phyloP scores from a whole-genome alignment of 768 basidiomycete species.

The Macrolepiota fuliginosa region DNA sequence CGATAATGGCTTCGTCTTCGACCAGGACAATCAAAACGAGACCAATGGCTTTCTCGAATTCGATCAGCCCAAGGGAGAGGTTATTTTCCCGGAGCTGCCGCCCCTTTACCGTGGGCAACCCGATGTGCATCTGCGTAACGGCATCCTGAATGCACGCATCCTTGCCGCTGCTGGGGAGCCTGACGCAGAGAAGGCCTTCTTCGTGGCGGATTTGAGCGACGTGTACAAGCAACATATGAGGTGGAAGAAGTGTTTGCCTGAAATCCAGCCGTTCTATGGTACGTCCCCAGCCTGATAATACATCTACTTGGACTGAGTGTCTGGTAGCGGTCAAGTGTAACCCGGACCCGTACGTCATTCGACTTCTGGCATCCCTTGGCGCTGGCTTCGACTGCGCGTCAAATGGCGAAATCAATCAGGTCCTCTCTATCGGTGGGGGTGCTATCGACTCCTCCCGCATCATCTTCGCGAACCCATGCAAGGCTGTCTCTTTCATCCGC shows the following conservation, averaged over 20 bases:
- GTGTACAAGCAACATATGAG: slow-evolving; percentile 84
- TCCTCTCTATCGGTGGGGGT: slow-evolving; percentile 64
- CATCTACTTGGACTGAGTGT: slow-evolving; percentile 14
- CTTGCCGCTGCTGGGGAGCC: slow-evolving; percentile 50
- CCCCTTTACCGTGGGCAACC: slow-evolving; percentile 67
- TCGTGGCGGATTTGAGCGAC: slow-evolving; percentile 89
- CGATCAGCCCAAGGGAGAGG: slow-evolving; percentile 32
- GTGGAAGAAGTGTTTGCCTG: slow-evolving; percentile 75
- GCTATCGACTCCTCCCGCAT: slow-evolving; percentile 71
- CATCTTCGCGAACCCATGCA: slow-evolving; percentile 99
- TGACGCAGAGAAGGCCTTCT: slow-evolving; percentile 93
- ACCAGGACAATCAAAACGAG: slow-evolving; percentile 30
- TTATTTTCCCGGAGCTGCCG: slow-evolving; percentile 61
- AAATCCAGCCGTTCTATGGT: slow-evolving; percentile 96
- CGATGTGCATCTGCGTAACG: slow-evolving; percentile 70
- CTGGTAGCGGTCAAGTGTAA: slow-evolving; percentile 92
- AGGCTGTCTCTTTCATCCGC: slow-evolving; percentile 90
- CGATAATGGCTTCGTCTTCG: slow-evolving; percentile 35
- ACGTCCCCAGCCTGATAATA: slow-evolving; percentile 24
- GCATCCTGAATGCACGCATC: slow-evolving; percentile 65
- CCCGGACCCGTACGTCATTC: slow-evolving; percentile 92
- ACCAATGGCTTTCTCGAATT: slow-evolving; percentile 17
- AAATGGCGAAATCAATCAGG: slow-evolving; percentile 83
- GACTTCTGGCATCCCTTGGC: slow-evolving; percentile 86
- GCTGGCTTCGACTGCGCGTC: slow-evolving; percentile 98